Evolutionary conservation across 108 stramenopile genomes (phyloP).

Genomic region (Nitzschia sp.): DNA sequence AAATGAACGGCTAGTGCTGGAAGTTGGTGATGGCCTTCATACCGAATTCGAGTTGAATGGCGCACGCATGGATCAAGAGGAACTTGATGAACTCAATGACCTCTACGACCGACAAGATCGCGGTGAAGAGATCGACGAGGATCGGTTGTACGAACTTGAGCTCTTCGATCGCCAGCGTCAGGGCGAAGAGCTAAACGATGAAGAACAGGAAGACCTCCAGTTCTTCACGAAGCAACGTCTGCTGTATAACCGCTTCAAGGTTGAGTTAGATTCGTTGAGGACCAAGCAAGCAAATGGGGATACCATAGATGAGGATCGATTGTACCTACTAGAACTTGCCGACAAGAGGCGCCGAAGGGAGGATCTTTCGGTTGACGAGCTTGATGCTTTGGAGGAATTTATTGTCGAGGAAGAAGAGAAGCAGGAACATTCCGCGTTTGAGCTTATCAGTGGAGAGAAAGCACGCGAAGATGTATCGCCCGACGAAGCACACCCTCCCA

Average conservation of each 20-base stretch:
- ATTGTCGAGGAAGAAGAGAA: slow-evolving; percentile 1
- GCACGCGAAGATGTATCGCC: neutral
- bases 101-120: slow-evolving; percentile 13
- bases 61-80: neutral
- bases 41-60: too few relatives aligned
- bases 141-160: slow-evolving; percentile 30
- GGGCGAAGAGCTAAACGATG: slow-evolving; percentile 25
- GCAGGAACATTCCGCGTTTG: neutral
- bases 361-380: slow-evolving; percentile 1
- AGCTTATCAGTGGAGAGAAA: neutral
- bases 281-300: slow-evolving; percentile 7
- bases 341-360: slow-evolving; percentile 3
- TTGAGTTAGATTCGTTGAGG: neutral
- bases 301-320: slow-evolving; percentile 12
- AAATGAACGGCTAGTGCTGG: too few relatives aligned
- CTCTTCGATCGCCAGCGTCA: slow-evolving; percentile 22
- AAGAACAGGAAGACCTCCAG: slow-evolving; percentile 20
- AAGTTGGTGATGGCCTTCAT: too few relatives aligned
- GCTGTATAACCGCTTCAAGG: slow-evolving; percentile 1
- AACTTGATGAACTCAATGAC: slow-evolving; percentile 24
- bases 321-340: slow-evolving; percentile 6
- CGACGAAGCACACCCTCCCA: neutral
- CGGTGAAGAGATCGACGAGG: slow-evolving; percentile 27
- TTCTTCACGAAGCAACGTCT: slow-evolving; percentile 1
- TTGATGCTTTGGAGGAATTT: slow-evolving; percentile 13